Conservation (phyloP, 768 basidiomycete species). For the Leucocoprinus sp. region DNA sequence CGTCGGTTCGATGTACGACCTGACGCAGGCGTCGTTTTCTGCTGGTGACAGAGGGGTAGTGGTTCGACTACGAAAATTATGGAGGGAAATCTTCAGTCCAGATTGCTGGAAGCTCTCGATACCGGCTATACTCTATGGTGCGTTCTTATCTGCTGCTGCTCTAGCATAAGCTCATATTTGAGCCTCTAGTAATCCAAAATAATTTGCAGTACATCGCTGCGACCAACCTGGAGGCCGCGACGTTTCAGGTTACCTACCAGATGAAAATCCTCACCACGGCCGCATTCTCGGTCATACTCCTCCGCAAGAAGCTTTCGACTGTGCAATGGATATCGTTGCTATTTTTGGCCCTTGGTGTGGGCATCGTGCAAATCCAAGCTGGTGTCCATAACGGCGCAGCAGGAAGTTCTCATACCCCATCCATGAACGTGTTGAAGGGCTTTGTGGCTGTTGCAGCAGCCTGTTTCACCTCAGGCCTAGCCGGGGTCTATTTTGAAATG, state of each 20-base stretch:
- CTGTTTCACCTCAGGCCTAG: slow-evolving; percentile 92
- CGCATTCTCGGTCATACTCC: slow-evolving; percentile 75
- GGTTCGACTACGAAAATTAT: slow-evolving; percentile 37
- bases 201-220: slow-evolving; percentile 94
- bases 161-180: not conserved
- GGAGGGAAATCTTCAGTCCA: slow-evolving; percentile 67
- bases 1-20: slow-evolving; percentile 20
- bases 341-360: slow-evolving; percentile 83
- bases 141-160: not conserved
- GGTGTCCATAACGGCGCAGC: slow-evolving; percentile 14
- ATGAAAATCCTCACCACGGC: slow-evolving; percentile 97
- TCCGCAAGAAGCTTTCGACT: slow-evolving; percentile 65
- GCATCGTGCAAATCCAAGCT: slow-evolving; percentile 79
- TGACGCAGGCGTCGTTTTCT: slow-evolving; percentile 24
- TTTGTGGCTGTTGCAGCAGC: slow-evolving; percentile 86
- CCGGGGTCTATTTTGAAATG: slow-evolving; percentile 98
- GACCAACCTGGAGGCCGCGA: slow-evolving; percentile 88
- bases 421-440: slow-evolving; percentile 78
- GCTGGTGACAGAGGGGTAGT: slow-evolving; percentile 6
- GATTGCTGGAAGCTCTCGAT: slow-evolving; percentile 99
- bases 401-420: slow-evolving; percentile 25
- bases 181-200: slow-evolving; percentile 68
- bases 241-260: slow-evolving; percentile 95
- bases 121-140: slow-evolving; percentile 89
- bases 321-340: slow-evolving; percentile 81